These are phyloP conservation scores for Tephrocybe rancida DNA, from an alignment of 768 basidiomycete species.

Conservation along the genomic window DNA sequence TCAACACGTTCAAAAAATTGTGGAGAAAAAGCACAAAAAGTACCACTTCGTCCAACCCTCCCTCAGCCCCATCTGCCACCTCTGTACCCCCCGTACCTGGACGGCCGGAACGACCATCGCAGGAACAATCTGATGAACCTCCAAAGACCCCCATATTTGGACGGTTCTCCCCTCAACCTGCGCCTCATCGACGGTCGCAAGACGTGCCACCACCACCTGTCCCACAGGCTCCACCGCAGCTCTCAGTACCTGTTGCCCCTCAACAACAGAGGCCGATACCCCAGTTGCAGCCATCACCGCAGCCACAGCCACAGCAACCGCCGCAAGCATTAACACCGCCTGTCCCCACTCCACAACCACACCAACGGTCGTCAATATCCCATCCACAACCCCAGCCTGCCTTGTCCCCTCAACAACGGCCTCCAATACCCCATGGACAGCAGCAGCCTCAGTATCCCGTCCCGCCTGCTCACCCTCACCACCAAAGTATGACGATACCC, in stretches of 20 bases:
- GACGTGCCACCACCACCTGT: slow-evolving; percentile 23
- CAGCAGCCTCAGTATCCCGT: neutral
- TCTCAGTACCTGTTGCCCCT: slow-evolving; percentile 16
- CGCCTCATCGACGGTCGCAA: slow-evolving; percentile 22
- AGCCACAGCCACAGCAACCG: neutral
- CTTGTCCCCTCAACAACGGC: neutral
- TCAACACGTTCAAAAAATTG: slow-evolving; percentile 72
- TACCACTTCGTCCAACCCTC: slow-evolving; percentile 46
- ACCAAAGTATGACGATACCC: slow-evolving; percentile 2
- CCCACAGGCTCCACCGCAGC: slow-evolving; percentile 15
- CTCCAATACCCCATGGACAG: neutral
- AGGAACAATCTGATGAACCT: slow-evolving; percentile 39
- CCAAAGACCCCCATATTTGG: slow-evolving; percentile 28
- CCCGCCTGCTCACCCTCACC: slow-evolving; percentile 1
- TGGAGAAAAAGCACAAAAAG: slow-evolving; percentile 77
- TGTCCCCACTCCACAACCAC: slow-evolving; percentile 5
- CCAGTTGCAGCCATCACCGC: neutral
- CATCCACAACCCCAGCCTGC: slow-evolving; percentile 1
- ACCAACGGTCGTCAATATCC: slow-evolving; percentile 1
- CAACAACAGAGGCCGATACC: neutral
- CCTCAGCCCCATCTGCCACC: slow-evolving; percentile 39
- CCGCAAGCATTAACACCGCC: neutral
- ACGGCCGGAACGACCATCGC: slow-evolving; percentile 38
- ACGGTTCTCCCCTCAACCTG: slow-evolving; percentile 27
- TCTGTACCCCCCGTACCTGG: slow-evolving; percentile 35